These are phyloP conservation scores for Gossypium bickii DNA, from an alignment of 345 rosid species.

Conservation along the genomic window DNA sequence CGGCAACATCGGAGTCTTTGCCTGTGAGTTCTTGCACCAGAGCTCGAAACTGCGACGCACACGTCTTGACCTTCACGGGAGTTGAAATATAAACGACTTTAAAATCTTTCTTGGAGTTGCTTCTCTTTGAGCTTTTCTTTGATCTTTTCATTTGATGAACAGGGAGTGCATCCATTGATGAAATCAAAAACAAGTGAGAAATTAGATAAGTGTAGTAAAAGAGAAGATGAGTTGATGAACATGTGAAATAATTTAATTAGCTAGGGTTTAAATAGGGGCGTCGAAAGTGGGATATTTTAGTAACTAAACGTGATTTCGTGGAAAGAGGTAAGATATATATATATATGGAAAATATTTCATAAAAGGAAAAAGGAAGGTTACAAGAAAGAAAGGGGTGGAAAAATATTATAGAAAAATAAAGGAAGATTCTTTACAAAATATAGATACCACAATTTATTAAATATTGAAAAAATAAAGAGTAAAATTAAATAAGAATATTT, in stretches of 20 bases:
- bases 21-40: constrained; percentile 87
- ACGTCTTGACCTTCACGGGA: constrained; percentile 70
- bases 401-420: neutral
- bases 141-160: constrained; percentile 18
- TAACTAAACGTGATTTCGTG: constrained; percentile 18
- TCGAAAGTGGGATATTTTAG: neutral
- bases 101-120: constrained; percentile 28
- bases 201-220: too few relatives aligned
- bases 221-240: neutral
- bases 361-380: constrained; percentile 14
- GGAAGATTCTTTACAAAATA: neutral
- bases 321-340: constrained; percentile 21
- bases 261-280: neutral
- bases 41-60: constrained; percentile 72
- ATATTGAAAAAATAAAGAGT: too few relatives aligned
- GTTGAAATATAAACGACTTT: constrained; percentile 80
- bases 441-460: neutral
- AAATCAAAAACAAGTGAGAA: neutral
- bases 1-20: constrained; percentile 59
- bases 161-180: constrained; percentile 30
- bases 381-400: constrained; percentile 3
- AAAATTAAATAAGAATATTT: neutral
- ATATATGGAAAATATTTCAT: neutral
- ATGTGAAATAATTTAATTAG: neutral
- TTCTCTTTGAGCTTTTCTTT: constrained; percentile 6